Conservation (phyloP, 73 alveolate species). For the Paramecium tetraurelia region DNA sequence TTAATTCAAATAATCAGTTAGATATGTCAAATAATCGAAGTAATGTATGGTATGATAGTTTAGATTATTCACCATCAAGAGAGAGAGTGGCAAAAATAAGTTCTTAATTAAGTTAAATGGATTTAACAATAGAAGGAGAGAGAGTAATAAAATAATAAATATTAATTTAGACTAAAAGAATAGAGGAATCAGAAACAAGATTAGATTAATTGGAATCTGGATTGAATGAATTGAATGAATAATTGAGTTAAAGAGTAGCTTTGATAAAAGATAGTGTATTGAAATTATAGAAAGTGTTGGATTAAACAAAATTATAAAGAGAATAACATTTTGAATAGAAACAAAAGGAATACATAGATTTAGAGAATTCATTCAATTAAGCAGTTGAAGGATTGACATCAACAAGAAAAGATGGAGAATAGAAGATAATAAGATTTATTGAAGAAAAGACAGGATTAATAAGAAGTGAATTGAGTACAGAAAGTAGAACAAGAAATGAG, state of each 20-base stretch:
- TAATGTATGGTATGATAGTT: not conserved
- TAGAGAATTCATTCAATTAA: constrained; percentile 6
- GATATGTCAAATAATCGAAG: constrained; percentile 7
- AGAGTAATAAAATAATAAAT: not conserved
- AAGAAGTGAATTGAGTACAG: constrained; percentile 54
- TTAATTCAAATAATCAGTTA: not conserved
- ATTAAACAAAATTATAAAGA: constrained; percentile 20
- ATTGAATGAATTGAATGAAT: constrained; percentile 23
- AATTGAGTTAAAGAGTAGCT: constrained; percentile 32
- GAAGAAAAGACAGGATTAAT: constrained; percentile 55
- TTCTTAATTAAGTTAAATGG: constrained; percentile 8
- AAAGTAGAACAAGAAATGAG: constrained; percentile 56
- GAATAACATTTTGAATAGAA: constrained; percentile 39
- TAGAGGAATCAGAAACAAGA: constrained; percentile 21
- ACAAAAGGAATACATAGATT: constrained; percentile 9
- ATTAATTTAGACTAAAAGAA: constrained; percentile 42
- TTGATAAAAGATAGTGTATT: constrained; percentile 33
- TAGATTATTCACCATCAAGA: constrained; percentile 45
- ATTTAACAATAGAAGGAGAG: constrained; percentile 34
- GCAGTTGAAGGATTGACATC: constrained; percentile 39
- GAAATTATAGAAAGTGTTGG: constrained; percentile 42
- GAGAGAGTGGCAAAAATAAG: constrained; percentile 34
- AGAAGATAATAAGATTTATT: constrained; percentile 45
- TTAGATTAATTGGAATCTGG: constrained; percentile 6
- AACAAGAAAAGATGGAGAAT: constrained; percentile 59